These are phyloP conservation scores for Acacia concinna DNA, from an alignment of 331 rosid species.

Conservation along the genomic window DNA sequence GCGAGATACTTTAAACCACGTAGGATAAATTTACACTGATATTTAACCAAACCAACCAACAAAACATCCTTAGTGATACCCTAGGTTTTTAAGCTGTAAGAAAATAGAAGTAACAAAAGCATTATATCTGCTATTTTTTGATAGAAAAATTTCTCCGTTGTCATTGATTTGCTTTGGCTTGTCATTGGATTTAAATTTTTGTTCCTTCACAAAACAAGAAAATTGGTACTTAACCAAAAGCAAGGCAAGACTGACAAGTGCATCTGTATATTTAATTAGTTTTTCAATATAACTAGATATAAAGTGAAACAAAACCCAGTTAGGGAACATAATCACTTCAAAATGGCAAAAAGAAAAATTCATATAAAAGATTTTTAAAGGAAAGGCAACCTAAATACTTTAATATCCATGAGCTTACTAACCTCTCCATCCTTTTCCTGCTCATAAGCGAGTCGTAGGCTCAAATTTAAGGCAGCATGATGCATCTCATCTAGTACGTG, in stretches of 20 bases:
- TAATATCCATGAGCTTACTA: constrained; percentile 21
- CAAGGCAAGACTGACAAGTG: background rate
- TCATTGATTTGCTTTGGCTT: background rate
- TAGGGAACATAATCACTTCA: background rate
- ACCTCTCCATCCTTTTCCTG: constrained; percentile 74
- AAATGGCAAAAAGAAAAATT: background rate
- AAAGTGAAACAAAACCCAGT: background rate
- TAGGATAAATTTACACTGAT: background rate
- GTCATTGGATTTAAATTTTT: background rate
- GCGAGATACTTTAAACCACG: background rate
- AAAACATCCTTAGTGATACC: background rate
- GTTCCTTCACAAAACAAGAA: background rate
- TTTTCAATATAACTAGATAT: background rate
- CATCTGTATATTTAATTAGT: background rate
- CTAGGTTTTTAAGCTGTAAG: background rate
- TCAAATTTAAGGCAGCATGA: constrained; percentile 84
- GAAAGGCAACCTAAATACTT: background rate
- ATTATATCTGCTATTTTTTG: background rate
- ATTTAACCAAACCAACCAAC: background rate
- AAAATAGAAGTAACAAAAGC: background rate
- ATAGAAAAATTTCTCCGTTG: background rate
- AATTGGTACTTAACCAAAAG: too few species aligned
- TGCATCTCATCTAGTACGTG: constrained; percentile 84
- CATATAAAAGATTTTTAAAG: background rate
- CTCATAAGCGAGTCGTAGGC: constrained; percentile 58